Evolutionary conservation across 164 flowering plant genomes (phyloP).

Genomic region (Taxillus chinensis): DNA sequence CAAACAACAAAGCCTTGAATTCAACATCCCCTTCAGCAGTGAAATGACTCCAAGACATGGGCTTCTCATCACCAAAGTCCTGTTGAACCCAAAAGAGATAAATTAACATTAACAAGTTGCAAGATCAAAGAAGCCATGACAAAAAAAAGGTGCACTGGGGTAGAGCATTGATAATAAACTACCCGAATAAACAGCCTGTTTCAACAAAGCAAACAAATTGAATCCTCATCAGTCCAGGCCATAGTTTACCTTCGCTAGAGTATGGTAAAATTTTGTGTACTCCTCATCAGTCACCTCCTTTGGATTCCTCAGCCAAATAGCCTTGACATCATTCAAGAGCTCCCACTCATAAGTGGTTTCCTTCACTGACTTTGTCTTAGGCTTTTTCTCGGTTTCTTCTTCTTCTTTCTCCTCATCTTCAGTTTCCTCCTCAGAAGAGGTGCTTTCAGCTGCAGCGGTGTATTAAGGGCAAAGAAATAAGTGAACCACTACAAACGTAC

Average conservation of each 20-base stretch:
- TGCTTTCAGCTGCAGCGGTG: constrained; percentile 47
- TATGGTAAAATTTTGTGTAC: constrained; percentile 78
- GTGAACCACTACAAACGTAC: background rate
- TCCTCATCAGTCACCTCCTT: constrained; percentile 98
- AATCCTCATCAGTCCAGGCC: too few species aligned
- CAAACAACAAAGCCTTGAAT: constrained; percentile 91
- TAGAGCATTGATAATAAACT: too few species aligned
- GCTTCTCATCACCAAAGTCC: constrained; percentile 92
- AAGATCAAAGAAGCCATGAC: background rate
- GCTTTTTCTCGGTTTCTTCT: constrained; percentile 64
- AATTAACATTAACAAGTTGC: background rate
- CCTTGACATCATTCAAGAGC: constrained; percentile 86
- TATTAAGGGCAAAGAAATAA: background rate
- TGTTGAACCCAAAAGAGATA: constrained; percentile 17
- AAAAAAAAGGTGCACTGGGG: background rate
- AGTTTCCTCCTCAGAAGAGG: constrained; percentile 41
- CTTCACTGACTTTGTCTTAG: constrained; percentile 76
- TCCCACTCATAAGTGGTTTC: constrained; percentile 93
- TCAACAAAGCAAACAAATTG: too few species aligned
- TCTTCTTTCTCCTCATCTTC: constrained; percentile 52
- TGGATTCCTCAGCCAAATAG: constrained; percentile 89
- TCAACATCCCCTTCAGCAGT: constrained; percentile 98
- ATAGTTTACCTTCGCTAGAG: constrained; percentile 71
- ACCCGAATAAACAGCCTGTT: too few species aligned
- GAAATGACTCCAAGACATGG: constrained; percentile 86